Conservation (phyloP, 2,329 filamentous ascomycete species). For the Colletotrichum sp. region DNA sequence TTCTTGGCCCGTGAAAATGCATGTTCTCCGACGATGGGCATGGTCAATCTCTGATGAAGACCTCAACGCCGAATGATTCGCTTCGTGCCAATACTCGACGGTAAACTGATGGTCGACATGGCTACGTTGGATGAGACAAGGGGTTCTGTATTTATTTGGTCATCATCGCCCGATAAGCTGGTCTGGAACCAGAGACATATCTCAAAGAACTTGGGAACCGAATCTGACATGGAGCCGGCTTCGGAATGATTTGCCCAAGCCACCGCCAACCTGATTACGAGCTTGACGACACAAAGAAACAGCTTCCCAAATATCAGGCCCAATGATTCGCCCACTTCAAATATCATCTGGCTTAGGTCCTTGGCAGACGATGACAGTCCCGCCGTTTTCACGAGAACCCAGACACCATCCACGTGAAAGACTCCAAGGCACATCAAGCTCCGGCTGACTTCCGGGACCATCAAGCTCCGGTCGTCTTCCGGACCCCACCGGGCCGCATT, state of each 20-base stretch:
- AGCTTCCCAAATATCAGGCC: not conserved
- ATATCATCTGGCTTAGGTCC: not conserved
- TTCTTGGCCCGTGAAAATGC: not conserved
- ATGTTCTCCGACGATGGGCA: not conserved
- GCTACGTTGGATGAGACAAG: not conserved
- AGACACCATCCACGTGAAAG: not conserved
- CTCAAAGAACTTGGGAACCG: not conserved
- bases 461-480: not conserved
- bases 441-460: not conserved
- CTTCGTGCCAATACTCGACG: accelerated
- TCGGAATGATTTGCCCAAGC: not conserved
- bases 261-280: not conserved
- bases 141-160: not conserved
- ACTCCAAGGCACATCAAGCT: not conserved
- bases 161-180: not conserved
- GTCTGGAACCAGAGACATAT: not conserved
- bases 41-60: not conserved
- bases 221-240: not conserved
- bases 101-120: not conserved
- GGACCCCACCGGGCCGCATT: not conserved
- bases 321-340: not conserved
- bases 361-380: not conserved
- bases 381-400: not conserved
- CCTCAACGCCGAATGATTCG: not conserved
- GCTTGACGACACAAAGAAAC: not conserved